A percentile compares a stretch with the other conserved stretches of the same genome.
These are phyloP conservation scores for bread wheat (Triticum aestivum) DNA, from an alignment of 176 grass and related monocot genomes.

Conservation along the genomic window IWGSC_CS_RefSeq_v2.1 NC_057804.1:147840131-147840630, in stretches of 20 bases:
- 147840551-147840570: not conserved
- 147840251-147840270: conserved; percentile 5
- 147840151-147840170: conserved; percentile 42
- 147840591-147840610: not conserved
- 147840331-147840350: conserved; percentile 58
- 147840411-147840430: not conserved
- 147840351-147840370: conserved; percentile 95
- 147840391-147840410: too few species aligned
- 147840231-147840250: not conserved
- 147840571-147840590: not conserved
- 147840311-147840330: conserved; percentile 55
- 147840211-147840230: not conserved
- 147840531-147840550: not conserved
- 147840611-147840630: too few species aligned
- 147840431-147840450: not conserved
- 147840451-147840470: not conserved
- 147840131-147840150: conserved; percentile 30
- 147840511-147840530: not conserved
- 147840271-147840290: conserved; percentile 16
- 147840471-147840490: not conserved
- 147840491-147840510: not conserved
- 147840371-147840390: conserved; percentile 24
- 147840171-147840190: conserved; percentile 42
- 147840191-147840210: conserved; percentile 19
- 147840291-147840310: conserved; percentile 45